Base-by-base conservation (phyloP, 1,284 basidiomycete genomes). In the Cutaneotrichosporon spelunceum region DNA sequence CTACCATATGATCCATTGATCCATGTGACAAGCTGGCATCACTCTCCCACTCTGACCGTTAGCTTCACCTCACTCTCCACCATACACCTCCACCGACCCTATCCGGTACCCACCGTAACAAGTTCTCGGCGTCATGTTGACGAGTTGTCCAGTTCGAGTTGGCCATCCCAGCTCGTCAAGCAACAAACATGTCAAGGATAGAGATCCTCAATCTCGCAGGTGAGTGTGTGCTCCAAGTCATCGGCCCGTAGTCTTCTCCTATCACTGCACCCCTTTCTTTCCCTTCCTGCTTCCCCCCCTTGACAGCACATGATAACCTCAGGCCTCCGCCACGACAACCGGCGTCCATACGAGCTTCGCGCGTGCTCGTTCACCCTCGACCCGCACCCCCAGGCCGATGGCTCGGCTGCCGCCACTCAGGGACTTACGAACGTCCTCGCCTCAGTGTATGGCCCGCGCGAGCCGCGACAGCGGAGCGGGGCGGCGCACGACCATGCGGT, bases 371-470 rank as follows among this genome's bases (percentile, higher is more conserved):
- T 97, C 76, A 84, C 89, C 72, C 85, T 96, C 52, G 83, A 87
- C 4, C 83, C 86, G 36, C 88, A 90, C 71, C 86, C 88, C 26
- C 63, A 72, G 3, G 88, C 92, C 27, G 93, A 98, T 71, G 95
- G 94, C 29, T 88, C 88, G 24, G 90, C 91, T 0, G 82, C 84
- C 21, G 85, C 95, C 69, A 84, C 87, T 3, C 94, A 98, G 77
- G 95, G 96, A 2, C 84, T 98, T 24, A 97, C 95, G 0, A 86
- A 88, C 63, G 91, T 96, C 9, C 82, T 87, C 19, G 90, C 90
- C 10, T 87, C 88, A 53, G 90, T 98, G 0, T 92, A 91, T 76
- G 95, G 95, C 0, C 96, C 95, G 0, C 82, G 91, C 63, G 95
- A 98, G 79, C 88, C 91, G 1, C 88, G 85, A 76, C 83, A 84